These are phyloP conservation scores for Hanseniaspora vineae DNA, from an alignment of 805 yeast genomes.

Conservation along the genomic window DNA sequence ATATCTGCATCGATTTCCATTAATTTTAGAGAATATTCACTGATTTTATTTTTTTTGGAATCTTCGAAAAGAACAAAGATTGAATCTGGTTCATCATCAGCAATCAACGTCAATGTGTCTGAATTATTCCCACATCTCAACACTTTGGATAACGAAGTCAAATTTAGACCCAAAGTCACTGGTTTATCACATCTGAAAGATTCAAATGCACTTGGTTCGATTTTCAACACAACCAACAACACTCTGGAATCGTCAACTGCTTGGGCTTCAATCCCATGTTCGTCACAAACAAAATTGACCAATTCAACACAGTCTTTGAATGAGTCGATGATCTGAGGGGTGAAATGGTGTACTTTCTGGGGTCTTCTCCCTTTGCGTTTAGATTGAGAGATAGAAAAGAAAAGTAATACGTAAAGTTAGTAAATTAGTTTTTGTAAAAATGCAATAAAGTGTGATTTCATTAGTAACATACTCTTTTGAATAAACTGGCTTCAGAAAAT, in stretches of 20 bases:
- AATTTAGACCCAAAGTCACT: conserved; percentile 81
- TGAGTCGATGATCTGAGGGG: conserved; percentile 70
- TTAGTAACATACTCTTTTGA: conserved; percentile 41
- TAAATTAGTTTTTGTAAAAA: no score
- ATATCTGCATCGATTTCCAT: conserved; percentile 96
- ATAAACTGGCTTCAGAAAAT: conserved; percentile 81
- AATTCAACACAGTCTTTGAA: conserved; percentile 88
- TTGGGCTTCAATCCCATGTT: conserved; percentile 87
- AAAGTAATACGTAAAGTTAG: no score
- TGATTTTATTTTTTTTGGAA: conserved; percentile 75
- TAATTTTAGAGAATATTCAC: conserved; percentile 81
- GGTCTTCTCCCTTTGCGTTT: no score
- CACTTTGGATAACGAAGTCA: conserved; percentile 76
- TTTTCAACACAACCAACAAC: conserved; percentile 71
- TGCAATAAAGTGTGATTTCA: background rate
- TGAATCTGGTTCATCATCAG: conserved; percentile 77
- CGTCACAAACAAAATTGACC: conserved; percentile 96
- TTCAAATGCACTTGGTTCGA: conserved; percentile 78
- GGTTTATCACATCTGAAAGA: conserved; percentile 94
- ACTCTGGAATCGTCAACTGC: conserved; percentile 98
- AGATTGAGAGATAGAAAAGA: no score
- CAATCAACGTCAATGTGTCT: conserved; percentile 77
- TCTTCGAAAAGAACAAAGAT: conserved; percentile 82
- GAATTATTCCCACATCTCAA: conserved; percentile 84
- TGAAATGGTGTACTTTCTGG: background rate